phyloP scores from a whole-genome alignment of 129 eudicot genomes.

The Tagetes patula region DNA sequence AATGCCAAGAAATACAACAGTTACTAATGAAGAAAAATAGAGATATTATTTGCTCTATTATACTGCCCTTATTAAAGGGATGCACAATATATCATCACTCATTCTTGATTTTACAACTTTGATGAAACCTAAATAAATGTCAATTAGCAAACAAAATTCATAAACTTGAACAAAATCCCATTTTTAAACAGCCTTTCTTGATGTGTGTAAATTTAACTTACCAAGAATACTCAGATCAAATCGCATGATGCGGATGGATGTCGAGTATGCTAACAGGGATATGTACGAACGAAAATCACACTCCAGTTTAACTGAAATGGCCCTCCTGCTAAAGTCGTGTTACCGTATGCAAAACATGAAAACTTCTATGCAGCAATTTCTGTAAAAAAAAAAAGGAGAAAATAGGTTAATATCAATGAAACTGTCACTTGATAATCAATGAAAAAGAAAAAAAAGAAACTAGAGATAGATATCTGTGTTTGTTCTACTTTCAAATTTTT shows the following conservation, averaged over 20 bases:
- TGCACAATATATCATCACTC: constrained; percentile 40
- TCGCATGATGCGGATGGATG: constrained; percentile 24
- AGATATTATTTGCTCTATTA: constrained; percentile 35
- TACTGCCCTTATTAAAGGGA: constrained; percentile 38
- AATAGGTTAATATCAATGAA: neutral
- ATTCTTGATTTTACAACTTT: constrained; percentile 26
- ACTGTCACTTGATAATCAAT: neutral
- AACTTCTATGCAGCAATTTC: constrained; percentile 73
- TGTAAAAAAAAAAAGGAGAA: constrained; percentile 28
- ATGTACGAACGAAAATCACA: constrained; percentile 40
- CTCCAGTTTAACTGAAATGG: constrained; percentile 36
- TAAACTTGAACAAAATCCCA: constrained; percentile 37
- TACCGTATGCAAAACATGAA: constrained; percentile 48
- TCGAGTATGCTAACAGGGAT: constrained; percentile 41
- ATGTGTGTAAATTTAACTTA: constrained; percentile 29
- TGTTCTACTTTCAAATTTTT: neutral
- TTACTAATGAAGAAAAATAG: constrained; percentile 6
- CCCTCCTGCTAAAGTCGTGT: constrained; percentile 53
- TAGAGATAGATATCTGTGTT: neutral
- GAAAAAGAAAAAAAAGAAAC: neutral
- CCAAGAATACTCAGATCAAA: constrained; percentile 32
- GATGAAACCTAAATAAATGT: constrained; percentile 33
- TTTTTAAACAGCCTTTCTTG: constrained; percentile 35
- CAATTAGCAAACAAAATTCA: constrained; percentile 34
- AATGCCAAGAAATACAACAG: constrained; percentile 25